Evolutionary conservation across 2,329 filamentous ascomycete genomes (phyloP).

Genomic region (Phaeosphaeria sp.): DNA sequence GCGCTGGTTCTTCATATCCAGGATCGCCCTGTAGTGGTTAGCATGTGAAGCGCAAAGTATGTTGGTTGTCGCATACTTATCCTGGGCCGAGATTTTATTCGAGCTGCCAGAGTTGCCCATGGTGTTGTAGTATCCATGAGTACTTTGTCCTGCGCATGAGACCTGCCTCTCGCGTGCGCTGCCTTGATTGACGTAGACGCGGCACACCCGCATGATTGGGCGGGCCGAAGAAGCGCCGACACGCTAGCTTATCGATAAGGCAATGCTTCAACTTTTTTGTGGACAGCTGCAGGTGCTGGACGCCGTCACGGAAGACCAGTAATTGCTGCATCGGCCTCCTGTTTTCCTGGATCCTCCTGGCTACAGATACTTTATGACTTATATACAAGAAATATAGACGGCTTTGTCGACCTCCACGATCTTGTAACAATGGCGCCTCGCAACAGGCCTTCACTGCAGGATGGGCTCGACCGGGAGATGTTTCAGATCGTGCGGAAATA

Average conservation of each 20-base stretch:
- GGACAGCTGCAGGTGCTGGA: slow-evolving; percentile 5
- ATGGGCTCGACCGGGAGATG: slow-evolving; percentile 60
- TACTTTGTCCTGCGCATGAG: slow-evolving; percentile 19
- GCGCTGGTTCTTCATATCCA: slow-evolving; percentile 96
- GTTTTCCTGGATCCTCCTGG: neutral
- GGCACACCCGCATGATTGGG: neutral
- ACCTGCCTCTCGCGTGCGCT: slow-evolving; percentile 20
- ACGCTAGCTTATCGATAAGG: slow-evolving; percentile 39
- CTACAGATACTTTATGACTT: neutral
- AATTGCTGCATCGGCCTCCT: no score
- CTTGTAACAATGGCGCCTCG: slow-evolving; percentile 32
- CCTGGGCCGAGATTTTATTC: slow-evolving; percentile 77
- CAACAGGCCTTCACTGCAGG: slow-evolving; percentile 42
- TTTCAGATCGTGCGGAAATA: slow-evolving; percentile 82
- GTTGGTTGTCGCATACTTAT: slow-evolving; percentile 69
- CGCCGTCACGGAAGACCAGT: neutral
- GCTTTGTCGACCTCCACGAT: neutral
- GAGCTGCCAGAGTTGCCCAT: slow-evolving; percentile 72
- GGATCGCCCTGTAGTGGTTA: slow-evolving; percentile 75
- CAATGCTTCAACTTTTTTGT: slow-evolving; percentile 31
- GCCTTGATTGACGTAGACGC: slow-evolving; percentile 34
- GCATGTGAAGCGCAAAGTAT: slow-evolving; percentile 3
- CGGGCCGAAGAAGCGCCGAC: slow-evolving; percentile 2
- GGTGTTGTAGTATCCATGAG: slow-evolving; percentile 36
- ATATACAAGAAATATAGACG: neutral